A percentile compares a stretch with the other conserved stretches of the same genome.
phyloP scores from a whole-genome alignment of 2,329 filamentous ascomycete genomes.

The Mollisiaceae sp. region DNA sequence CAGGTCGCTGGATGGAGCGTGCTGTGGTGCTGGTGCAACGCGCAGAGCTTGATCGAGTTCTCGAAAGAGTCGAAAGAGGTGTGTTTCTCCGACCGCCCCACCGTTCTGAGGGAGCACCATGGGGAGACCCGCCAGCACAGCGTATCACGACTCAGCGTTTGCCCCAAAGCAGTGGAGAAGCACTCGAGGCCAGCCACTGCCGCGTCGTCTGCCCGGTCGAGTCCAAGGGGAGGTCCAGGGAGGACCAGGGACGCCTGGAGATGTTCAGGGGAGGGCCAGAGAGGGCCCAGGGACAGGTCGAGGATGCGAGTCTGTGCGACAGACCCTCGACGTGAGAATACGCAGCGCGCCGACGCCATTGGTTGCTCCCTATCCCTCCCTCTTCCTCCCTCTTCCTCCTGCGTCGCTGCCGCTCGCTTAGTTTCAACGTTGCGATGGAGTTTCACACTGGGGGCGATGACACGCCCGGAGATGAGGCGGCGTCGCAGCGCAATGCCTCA shows the following conservation, averaged over 20 bases:
- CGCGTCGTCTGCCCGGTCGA: not conserved
- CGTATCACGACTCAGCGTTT: constrained; percentile 10
- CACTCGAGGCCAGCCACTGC: constrained; percentile 1
- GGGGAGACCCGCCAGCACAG: not conserved
- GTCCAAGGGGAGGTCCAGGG: not conserved
- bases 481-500: constrained; percentile 7
- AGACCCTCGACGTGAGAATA: constrained; percentile 10
- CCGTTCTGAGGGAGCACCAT: constrained; percentile 6
- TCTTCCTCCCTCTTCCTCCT: too few relatives aligned
- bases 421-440: constrained; percentile 22
- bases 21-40: constrained; percentile 13
- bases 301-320: constrained; percentile 14
- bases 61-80: constrained; percentile 24
- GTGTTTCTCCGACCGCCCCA: constrained; percentile 19
- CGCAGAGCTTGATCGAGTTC: constrained; percentile 17
- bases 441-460: constrained; percentile 17
- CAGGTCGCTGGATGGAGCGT: not conserved
- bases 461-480: constrained; percentile 20
- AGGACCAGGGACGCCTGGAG: too few relatives aligned
- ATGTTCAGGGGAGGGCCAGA: not conserved
- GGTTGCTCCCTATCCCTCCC: too few relatives aligned
- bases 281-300: not conserved
- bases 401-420: constrained; percentile 23
- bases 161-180: not conserved
- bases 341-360: constrained; percentile 11